Base-by-base conservation (phyloP, 345 rosid species). In the Aquilaria yunnanensis region DNA sequence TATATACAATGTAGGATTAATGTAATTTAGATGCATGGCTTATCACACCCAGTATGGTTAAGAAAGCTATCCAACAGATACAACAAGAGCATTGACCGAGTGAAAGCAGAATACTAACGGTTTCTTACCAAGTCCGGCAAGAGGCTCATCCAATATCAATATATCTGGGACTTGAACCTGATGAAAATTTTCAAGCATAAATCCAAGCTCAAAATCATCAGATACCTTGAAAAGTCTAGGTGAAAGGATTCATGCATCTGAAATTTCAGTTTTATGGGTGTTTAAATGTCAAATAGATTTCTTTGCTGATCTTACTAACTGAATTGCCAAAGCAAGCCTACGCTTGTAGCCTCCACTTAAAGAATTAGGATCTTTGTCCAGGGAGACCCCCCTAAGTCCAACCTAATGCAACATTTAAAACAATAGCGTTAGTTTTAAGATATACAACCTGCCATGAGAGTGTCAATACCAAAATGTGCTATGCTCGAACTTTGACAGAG, bases 281-380 rank as follows among this genome's bases (percentile, higher is more conserved):
- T 65, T 46, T 12, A 8, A 57, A 14, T 8, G 23, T 51, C 29
- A 37, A 62, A 13, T 49, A 66, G 34, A 63, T 47, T 51, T 56
- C 63, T 56, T 12, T 49, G 23, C 41, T 32, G 16, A 72, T 69
- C 86, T 73, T 78, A 93, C 98, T 76, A 88, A 71, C 67, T 93
- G 98, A 73, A 84, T 80, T 61, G 98, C 94, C 60, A 93, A 63
- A 65, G 98, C 98, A 79, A 93, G 94, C 53, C 96, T 75, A 47
- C 90, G 94, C 75, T 93, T 93, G 76, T 86, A 90, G 69, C 96
- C 97, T 71, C 97, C 98, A 66, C 97, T 93, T 45, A 93, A 80
- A 58, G 90, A 82, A 57, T 86, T 89, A 56, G 96, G 97, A 78
- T 88, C 89, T 81, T 84, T 93, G 63, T 83, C 94, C 81, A 90